A percentile compares a stretch with the other conserved stretches of the same genome.
phyloP scores from a whole-genome alignment of 768 basidiomycete species.

The Cystofilobasidium ferigula region DNA sequence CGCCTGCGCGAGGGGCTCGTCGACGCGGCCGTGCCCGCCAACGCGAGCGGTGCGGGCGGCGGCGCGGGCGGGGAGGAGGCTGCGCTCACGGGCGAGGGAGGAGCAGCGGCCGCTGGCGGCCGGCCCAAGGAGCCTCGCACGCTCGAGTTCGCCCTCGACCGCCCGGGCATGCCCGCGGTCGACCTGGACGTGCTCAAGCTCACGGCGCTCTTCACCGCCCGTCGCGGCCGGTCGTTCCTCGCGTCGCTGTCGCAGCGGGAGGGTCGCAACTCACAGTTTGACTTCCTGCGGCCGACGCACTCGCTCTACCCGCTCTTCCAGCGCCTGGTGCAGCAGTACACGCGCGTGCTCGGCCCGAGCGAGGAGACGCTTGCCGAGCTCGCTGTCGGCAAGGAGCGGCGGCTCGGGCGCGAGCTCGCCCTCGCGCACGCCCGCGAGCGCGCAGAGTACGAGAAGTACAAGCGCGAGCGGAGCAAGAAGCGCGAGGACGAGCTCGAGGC shows the following conservation, averaged over 20 bases:
- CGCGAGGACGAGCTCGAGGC: conserved; percentile 80
- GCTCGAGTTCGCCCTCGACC: conserved; percentile 21
- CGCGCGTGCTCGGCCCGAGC: conserved; percentile 73
- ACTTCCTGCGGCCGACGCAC: conserved; percentile 89
- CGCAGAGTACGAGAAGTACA: conserved; percentile 75
- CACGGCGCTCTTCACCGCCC: conserved; percentile 89
- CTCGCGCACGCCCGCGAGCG: conserved; percentile 64
- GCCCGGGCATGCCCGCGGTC: conserved; percentile 54
- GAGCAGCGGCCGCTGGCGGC: conserved; percentile 43
- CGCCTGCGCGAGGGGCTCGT: conserved; percentile 38
- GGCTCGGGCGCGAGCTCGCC: conserved; percentile 60
- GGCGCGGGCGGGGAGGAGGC: conserved; percentile 4
- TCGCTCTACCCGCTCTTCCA: conserved; percentile 96
- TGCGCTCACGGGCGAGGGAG: neutral
- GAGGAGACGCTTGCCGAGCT: conserved; percentile 62
- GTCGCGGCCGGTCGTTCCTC: conserved; percentile 76
- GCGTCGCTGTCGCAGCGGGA: conserved; percentile 73
- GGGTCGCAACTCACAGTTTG: conserved; percentile 93
- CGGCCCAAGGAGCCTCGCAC: conserved; percentile 49
- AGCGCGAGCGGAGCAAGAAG: conserved; percentile 66
- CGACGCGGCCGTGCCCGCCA: conserved; percentile 45
- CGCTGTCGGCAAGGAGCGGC: conserved; percentile 40
- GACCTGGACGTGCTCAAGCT: conserved; percentile 96
- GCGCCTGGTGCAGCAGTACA: conserved; percentile 90
- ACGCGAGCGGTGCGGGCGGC: conserved; percentile 14